phyloP scores from a whole-genome alignment of 805 yeast genomes.

The Scheffersomyces stipitis region DNA sequence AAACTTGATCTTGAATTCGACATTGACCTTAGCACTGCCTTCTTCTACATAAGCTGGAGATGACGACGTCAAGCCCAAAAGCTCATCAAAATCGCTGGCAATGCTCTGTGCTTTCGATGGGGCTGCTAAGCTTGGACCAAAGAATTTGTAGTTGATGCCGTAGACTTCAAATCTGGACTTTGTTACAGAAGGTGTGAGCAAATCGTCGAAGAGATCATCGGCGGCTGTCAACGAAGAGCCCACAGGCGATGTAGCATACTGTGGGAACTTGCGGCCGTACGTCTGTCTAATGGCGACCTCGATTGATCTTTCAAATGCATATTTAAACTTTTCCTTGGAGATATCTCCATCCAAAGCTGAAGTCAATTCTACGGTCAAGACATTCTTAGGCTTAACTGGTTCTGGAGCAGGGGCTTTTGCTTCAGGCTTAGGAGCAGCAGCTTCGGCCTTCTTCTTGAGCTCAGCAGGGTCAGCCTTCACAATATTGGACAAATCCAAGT shows the following conservation, averaged over 20 bases:
- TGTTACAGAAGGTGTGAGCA: constrained; percentile 35
- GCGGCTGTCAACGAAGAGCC: constrained; percentile 14
- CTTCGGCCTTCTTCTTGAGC: constrained; percentile 11
- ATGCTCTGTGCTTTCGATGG: background rate
- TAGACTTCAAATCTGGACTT: constrained; percentile 35
- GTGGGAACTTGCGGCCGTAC: constrained; percentile 36
- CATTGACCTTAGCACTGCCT: constrained; percentile 18
- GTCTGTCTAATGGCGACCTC: constrained; percentile 27
- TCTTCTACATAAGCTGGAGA: constrained; percentile 7
- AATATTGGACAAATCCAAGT: constrained; percentile 73
- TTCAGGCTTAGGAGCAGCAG: constrained; percentile 8
- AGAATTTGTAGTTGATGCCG: constrained; percentile 26
- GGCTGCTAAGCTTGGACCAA: constrained; percentile 4
- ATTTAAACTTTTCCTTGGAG: constrained; percentile 25
- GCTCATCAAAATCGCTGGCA: constrained; percentile 29
- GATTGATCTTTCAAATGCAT: constrained; percentile 30
- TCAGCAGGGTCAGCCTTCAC: constrained; percentile 40
- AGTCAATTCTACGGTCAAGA: constrained; percentile 23
- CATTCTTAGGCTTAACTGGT: constrained; percentile 25
- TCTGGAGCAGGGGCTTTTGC: constrained; percentile 12
- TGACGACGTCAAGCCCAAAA: constrained; percentile 25
- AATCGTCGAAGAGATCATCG: constrained; percentile 38
- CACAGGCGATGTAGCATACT: constrained; percentile 32
- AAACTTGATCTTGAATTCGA: constrained; percentile 34
- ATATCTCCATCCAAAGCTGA: constrained; percentile 26